phyloP scores from a whole-genome alignment of 768 basidiomycete genomes.

The Mycena metata region DNA sequence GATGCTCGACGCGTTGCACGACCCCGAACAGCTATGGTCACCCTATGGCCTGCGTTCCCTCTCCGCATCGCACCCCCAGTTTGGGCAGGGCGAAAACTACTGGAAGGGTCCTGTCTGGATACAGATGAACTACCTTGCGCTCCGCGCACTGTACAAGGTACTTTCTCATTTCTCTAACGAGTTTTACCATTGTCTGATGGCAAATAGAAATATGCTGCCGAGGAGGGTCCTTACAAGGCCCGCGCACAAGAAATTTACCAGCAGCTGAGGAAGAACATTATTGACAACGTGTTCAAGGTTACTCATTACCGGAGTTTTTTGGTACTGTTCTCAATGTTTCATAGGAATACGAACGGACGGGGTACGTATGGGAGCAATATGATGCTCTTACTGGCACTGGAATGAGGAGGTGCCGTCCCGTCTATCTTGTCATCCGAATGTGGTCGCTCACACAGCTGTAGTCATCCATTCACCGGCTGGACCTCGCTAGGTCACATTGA shows the following conservation, averaged over 20 bases:
- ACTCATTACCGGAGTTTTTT: not conserved
- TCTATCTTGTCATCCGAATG: conserved; percentile 1
- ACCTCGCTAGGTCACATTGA: conserved; percentile 89
- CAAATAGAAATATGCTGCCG: conserved; percentile 77
- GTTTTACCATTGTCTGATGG: not conserved
- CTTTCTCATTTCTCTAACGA: conserved; percentile 22
- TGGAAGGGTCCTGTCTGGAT: conserved; percentile 99
- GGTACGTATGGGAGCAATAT: conserved; percentile 99
- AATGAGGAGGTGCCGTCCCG: conserved; percentile 74
- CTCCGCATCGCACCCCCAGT: conserved; percentile 89
- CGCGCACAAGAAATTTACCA: conserved; percentile 84
- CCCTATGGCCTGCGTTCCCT: conserved; percentile 90
- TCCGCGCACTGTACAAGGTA: conserved; percentile 85
- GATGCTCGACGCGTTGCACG: conserved; percentile 84
- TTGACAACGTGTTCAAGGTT: conserved; percentile 84
- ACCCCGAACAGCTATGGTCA: conserved; percentile 93
- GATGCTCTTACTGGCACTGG: conserved; percentile 88
- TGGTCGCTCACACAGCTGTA: conserved; percentile 47
- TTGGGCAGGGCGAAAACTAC: conserved; percentile 95
- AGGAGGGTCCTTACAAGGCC: conserved; percentile 85
- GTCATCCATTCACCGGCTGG: conserved; percentile 98
- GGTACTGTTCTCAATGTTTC: conserved; percentile 1
- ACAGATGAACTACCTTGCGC: conserved; percentile 95
- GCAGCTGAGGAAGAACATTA: conserved; percentile 84
- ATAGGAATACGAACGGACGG: conserved; percentile 92